Percentiles rank a stretch among this genome's conserved stretches.
These are phyloP conservation scores for Daphne laureola DNA, from an alignment of 441 rosid genomes.

Conservation along the genomic window DNA sequence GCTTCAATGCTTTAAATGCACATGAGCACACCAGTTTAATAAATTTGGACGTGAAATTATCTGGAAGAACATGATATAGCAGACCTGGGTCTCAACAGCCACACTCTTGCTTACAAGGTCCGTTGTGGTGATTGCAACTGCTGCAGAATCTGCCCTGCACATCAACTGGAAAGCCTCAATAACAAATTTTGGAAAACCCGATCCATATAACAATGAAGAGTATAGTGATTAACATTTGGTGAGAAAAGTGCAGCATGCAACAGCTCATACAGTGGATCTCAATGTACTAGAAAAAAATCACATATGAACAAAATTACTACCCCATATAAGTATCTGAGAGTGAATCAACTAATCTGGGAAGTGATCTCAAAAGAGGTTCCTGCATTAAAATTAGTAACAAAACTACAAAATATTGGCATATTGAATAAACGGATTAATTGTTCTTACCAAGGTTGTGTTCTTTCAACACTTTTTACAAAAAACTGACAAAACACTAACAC, in stretches of 20 bases:
- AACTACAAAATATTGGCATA: neutral
- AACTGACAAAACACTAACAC: too few species aligned
- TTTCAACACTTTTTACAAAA: too few species aligned
- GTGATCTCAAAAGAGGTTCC: constrained; percentile 75
- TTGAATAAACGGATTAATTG: too few species aligned
- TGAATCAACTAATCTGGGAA: constrained; percentile 59
- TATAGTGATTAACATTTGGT: neutral
- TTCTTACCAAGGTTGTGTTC: too few species aligned
- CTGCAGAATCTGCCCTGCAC: constrained; percentile 93
- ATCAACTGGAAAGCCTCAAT: constrained; percentile 14
- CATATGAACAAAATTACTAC: constrained; percentile 29
- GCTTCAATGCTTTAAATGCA: neutral
- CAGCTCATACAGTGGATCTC: too few species aligned
- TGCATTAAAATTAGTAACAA: constrained; percentile 25
- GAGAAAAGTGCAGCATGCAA: too few species aligned
- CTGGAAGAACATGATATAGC: neutral
- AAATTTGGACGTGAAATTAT: too few species aligned
- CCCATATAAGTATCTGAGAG: constrained; percentile 56
- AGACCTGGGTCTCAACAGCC: constrained; percentile 75
- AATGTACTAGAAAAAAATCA: neutral
- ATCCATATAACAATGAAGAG: neutral
- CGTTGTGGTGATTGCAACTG: constrained; percentile 92
- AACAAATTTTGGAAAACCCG: constrained; percentile 5
- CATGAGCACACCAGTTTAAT: too few species aligned
- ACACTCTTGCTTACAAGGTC: constrained; percentile 98